A percentile compares a stretch with the other conserved stretches of the same genome.
Evolutionary conservation across 768 basidiomycete species (phyloP).

Genomic region (Rhizopogon sp.): DNA sequence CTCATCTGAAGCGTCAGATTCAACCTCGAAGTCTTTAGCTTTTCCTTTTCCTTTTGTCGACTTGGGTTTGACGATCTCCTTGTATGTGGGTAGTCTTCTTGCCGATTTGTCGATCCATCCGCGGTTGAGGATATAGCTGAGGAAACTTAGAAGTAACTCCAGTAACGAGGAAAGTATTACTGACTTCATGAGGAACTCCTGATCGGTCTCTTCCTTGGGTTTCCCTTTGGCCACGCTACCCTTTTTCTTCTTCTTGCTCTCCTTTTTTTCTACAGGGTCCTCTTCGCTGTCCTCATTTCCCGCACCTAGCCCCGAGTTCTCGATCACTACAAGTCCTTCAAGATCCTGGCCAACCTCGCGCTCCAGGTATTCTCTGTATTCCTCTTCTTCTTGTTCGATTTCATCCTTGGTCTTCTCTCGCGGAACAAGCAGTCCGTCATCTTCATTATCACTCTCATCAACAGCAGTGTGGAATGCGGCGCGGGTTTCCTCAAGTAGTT

Average conservation of each 20-base stretch:
- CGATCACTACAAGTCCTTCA: conserved; percentile 58
- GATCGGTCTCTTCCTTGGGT: conserved; percentile 24
- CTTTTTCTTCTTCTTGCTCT: conserved; percentile 31
- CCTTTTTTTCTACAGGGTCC: conserved; percentile 20
- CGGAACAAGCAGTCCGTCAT: conserved; percentile 65
- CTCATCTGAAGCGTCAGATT: conserved; percentile 22
- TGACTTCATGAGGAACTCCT: conserved; percentile 88
- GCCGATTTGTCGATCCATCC: conserved; percentile 90
- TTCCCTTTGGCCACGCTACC: conserved; percentile 26
- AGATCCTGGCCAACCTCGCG: conserved; percentile 79
- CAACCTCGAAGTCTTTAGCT: conserved; percentile 2
- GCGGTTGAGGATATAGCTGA: conserved; percentile 92
- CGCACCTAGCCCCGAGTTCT: conserved; percentile 7
- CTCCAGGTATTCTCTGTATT: conserved; percentile 78
- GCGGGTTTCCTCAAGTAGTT: conserved; percentile 77
- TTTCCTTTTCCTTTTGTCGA: conserved; percentile 8
- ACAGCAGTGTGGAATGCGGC: conserved; percentile 66
- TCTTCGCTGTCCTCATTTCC: conserved; percentile 22
- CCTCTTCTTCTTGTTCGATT: conserved; percentile 71
- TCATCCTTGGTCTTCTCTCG: conserved; percentile 80
- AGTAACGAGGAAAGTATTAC: conserved; percentile 21
- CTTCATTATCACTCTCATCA: conserved; percentile 45
- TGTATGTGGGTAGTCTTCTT: conserved; percentile 77
- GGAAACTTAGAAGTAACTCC: not conserved
- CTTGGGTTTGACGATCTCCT: conserved; percentile 56